phyloP scores from a whole-genome alignment of 306 rosid species.

The Vigna nakashimae region DNA sequence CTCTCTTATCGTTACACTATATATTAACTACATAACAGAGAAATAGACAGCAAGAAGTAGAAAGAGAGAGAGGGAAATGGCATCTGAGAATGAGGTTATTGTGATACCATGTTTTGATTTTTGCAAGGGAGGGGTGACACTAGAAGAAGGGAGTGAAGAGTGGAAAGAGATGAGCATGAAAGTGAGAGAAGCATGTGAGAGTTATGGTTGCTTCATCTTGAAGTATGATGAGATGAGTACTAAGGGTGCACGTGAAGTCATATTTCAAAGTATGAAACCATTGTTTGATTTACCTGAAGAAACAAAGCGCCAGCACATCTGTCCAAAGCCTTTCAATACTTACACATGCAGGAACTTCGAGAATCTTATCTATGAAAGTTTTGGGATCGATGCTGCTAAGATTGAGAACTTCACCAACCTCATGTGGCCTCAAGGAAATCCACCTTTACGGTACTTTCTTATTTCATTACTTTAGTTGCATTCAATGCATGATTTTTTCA shows the following conservation, averaged over 20 bases:
- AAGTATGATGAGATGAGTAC: conserved; percentile 10
- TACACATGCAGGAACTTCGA: conserved; percentile 32
- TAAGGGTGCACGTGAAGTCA: conserved; percentile 20
- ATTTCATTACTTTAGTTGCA: too few species aligned
- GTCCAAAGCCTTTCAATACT: conserved; percentile 51
- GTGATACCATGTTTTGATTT: conserved; percentile 44
- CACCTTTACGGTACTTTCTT: conserved; percentile 40
- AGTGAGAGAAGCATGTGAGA: conserved; percentile 61
- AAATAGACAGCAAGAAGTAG: too few species aligned
- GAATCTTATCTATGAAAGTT: conserved; percentile 53
- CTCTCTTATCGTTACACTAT: too few species aligned
- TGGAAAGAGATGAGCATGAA: conserved; percentile 51
- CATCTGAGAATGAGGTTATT: background rate
- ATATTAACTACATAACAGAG: too few species aligned
- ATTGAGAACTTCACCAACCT: conserved; percentile 49
- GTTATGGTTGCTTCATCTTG: conserved; percentile 44
- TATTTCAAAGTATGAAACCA: conserved; percentile 43
- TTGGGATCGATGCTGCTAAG: conserved; percentile 50
- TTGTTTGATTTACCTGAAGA: conserved; percentile 65
- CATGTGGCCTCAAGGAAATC: conserved; percentile 70
- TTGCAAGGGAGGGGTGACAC: background rate
- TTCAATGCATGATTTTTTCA: too few species aligned
- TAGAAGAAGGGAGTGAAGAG: conserved; percentile 42
- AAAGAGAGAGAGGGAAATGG: conserved; percentile 24
- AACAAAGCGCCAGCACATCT: conserved; percentile 47